Conservation (phyloP, 1,139 yeast species). For the Blastobotrys indianensis region DNA sequence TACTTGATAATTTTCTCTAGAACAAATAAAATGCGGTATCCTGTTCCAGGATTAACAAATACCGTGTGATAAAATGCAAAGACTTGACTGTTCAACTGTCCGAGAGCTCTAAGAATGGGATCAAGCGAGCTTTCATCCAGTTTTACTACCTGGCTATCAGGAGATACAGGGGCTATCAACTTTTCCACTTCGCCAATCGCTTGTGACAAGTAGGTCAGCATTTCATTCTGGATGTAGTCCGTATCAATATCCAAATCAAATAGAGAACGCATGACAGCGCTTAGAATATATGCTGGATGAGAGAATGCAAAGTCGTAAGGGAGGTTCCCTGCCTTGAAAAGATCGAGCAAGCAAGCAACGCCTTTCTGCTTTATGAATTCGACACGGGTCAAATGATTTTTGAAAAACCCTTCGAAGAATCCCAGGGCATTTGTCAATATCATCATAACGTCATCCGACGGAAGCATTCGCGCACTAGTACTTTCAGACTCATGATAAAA, state of each 20-base stretch:
- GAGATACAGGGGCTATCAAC: slow-evolving; percentile 6
- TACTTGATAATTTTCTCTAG: slow-evolving; percentile 21
- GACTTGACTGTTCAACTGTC: slow-evolving; percentile 21
- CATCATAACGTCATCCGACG: slow-evolving; percentile 15
- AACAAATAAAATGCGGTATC: slow-evolving; percentile 26
- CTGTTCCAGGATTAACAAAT: slow-evolving; percentile 29
- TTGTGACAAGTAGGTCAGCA: slow-evolving; percentile 13
- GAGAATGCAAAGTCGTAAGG: slow-evolving; percentile 36
- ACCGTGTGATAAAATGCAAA: slow-evolving; percentile 27
- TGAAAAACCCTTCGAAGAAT: slow-evolving; percentile 33
- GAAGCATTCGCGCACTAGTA: slow-evolving; percentile 5
- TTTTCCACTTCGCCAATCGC: slow-evolving; percentile 14
- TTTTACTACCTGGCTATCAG: slow-evolving; percentile 12
- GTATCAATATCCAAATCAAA: slow-evolving; percentile 29
- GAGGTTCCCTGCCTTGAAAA: slow-evolving; percentile 27
- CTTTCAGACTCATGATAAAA: slow-evolving; percentile 20
- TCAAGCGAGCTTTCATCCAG: slow-evolving; percentile 15
- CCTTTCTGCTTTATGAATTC: slow-evolving; percentile 33
- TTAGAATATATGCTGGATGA: slow-evolving; percentile 28
- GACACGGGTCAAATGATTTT: slow-evolving; percentile 30
- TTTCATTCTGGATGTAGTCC: slow-evolving; percentile 20
- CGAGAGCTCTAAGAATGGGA: slow-evolving; percentile 16
- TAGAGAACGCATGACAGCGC: slow-evolving; percentile 24
- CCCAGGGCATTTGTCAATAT: slow-evolving; percentile 24
- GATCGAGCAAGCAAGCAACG: slow-evolving; percentile 23